Evolutionary conservation across 2,329 filamentous ascomycete species (phyloP).

Genomic region (Clarireedia paspali): DNA sequence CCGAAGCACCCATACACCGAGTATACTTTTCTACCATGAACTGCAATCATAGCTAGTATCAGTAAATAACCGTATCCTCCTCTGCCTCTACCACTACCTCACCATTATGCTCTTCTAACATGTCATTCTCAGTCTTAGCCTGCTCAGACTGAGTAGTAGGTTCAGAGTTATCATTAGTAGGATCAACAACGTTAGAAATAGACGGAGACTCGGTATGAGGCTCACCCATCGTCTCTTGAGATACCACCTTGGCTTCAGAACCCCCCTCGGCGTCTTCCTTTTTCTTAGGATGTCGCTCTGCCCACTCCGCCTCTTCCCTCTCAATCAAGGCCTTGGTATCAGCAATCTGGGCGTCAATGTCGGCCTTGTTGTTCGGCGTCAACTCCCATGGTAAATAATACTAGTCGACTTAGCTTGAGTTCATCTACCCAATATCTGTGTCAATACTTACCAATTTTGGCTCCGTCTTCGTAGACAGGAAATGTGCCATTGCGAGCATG

Average conservation of each 20-base stretch:
- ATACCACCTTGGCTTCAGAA: slow-evolving; percentile 20
- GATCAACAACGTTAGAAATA: slow-evolving; percentile 27
- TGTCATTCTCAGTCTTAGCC: slow-evolving; percentile 33
- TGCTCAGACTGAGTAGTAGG: slow-evolving; percentile 24
- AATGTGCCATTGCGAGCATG: slow-evolving; percentile 63
- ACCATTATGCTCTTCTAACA: slow-evolving; percentile 59
- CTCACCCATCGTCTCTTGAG: slow-evolving; percentile 38
- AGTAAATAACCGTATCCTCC: slow-evolving; percentile 91
- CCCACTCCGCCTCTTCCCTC: slow-evolving; percentile 57
- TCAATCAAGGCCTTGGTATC: slow-evolving; percentile 57
- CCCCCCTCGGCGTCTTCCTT: slow-evolving; percentile 24
- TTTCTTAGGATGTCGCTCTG: slow-evolving; percentile 35
- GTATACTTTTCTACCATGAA: background rate
- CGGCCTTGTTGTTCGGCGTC: slow-evolving; percentile 58
- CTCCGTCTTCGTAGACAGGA: slow-evolving; percentile 61
- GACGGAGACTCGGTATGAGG: slow-evolving; percentile 34
- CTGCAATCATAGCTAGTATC: slow-evolving; percentile 23
- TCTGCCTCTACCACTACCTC: slow-evolving; percentile 78
- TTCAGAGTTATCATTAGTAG: slow-evolving; percentile 31
- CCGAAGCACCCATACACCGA: background rate
- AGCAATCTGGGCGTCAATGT: slow-evolving; percentile 62
- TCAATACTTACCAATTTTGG: slow-evolving; percentile 61
- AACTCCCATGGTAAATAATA: slow-evolving; percentile 83
- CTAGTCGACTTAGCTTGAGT: slow-evolving; percentile 37
- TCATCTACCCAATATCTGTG: no score